Evolutionary conservation across 2,329 filamentous ascomycete genomes (phyloP), one percentile per base, ranked within the genome.

Genomic region (Paracorniculantispora psalliotae): DNA sequence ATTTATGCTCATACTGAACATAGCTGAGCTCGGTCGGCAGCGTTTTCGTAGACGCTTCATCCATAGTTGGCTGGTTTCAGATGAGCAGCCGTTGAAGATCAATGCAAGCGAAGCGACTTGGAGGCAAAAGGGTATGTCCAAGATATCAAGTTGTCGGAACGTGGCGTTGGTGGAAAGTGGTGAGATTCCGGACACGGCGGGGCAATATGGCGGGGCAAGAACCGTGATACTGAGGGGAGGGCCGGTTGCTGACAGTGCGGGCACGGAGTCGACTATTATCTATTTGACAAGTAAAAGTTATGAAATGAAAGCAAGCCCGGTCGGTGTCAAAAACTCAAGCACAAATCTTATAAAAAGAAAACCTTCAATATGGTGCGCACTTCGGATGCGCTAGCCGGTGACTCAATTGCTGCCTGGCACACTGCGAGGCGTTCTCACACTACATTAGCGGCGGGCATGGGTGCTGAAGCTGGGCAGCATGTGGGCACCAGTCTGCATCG

Each of bases 1-100:
- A 75, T 10, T 72, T 72, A 69, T 87, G 84, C 60, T 84, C 77
- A 67, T 88, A 88, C 67, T 85, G 84, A 35, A 85, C 75, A 66
- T 86, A 88, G 53, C 76, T 73, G 47, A 87, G 73, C 64, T 82
- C 79, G 48, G 73, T 67, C 10, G 79, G 77, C 13, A 79, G 69
- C 57, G 70, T 64, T 59, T 67, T 68, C 43, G 65, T 64, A 61
- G 67, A 68, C 51, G 65, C 65, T 60, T 70, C 57, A 59, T 71
- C 72, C 75, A 77, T 62, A 9, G 10, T 35, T 35, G 35, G 47
- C 2, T 25, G 49, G 5, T 21, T 23, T 10, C n/a, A 23, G 17
- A 44, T 50, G 21, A 28, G 26, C 9, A 25, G 15, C 2, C 26
- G 15, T 13, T 17, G 28, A n/a, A 10, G 25, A 17, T 15, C 46